Evolutionary conservation across 2,329 filamentous ascomycete species (phyloP), one percentile per base, ranked within the genome.

Genomic region (Cryoendolithus antarcticus): DNA sequence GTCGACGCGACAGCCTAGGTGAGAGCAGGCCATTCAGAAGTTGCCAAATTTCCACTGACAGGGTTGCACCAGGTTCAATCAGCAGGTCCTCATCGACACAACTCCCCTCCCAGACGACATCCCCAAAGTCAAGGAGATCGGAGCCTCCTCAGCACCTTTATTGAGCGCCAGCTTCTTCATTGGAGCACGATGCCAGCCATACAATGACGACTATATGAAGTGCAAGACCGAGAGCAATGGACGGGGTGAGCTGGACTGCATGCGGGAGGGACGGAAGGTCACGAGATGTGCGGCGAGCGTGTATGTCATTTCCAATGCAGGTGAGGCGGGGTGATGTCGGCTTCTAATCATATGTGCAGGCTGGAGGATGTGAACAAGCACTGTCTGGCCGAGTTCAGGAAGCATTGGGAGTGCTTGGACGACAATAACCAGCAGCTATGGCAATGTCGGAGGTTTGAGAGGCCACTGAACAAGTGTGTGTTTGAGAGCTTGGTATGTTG

Each of bases 181-280:
- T 61, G 91, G 91, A 48, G 88, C 86, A 51, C 81, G 89, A 59
- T 98, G 91, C 79, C 82, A 76, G 62, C 72, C 83, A 41, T 98
- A 88, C 74, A 96, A 96, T 66, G 91, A 98, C 71, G 91, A 98
- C 68, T 98, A 82, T 69, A 98, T 98, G 89, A 84, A 93, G 70
- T 98, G 91, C 82, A 98, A 98, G 80, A 84, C 77, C 52, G 86
- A 95, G 67, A 80, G 86, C 56, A 81, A 84, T 47, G 91, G 91
- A 55, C 78, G 76, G 64, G 91, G 86, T 62, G 91, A 98, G 71
- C 65, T 93, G 48, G 85, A 94, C 52, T 98, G 91, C 67, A 69
- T 98, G 74, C 89, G 85, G 72, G 91, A 98, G 70, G 91, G 91
- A 41, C 76, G 91, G 62, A 84, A 91, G 65, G 91, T 98, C 46